A percentile compares a stretch with the other conserved stretches of the same genome.
Evolutionary conservation across 345 rosid genomes (phyloP).

Genomic region (Citrus australasica): DNA sequence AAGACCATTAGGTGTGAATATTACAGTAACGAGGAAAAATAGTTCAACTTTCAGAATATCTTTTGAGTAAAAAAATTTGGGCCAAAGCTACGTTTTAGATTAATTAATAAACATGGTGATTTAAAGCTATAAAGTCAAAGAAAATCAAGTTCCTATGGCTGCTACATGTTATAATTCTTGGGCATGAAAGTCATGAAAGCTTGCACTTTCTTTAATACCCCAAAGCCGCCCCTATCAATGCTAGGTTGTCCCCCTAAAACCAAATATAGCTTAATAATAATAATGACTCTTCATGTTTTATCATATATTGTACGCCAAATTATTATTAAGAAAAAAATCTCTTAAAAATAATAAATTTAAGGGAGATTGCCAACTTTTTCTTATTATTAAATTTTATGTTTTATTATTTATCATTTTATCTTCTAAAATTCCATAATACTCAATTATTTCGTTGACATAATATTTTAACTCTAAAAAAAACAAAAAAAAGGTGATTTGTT

Average conservation of each 20-base stretch:
- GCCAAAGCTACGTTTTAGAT: background rate
- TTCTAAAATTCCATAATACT: too few species aligned
- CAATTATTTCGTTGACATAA: too few species aligned
- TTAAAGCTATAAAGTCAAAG: background rate
- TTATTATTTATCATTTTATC: too few species aligned
- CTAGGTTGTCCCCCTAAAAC: too few species aligned
- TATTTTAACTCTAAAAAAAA: too few species aligned
- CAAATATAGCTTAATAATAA: background rate
- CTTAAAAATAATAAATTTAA: too few species aligned
- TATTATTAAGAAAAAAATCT: background rate
- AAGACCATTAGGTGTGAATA: conserved; percentile 11
- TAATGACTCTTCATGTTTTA: background rate
- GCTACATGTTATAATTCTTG: background rate
- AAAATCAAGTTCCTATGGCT: background rate
- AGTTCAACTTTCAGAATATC: conserved; percentile 3
- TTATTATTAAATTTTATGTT: too few species aligned
- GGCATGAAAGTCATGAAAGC: background rate
- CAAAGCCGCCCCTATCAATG: too few species aligned
- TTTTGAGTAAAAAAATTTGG: background rate
- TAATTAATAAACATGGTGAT: background rate
- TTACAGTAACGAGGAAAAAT: background rate
- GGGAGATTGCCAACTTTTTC: too few species aligned
- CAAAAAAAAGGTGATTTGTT: too few species aligned
- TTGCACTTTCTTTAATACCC: background rate
- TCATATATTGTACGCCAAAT: too few species aligned